Conservation (phyloP, 495 filamentous ascomycete genomes). For the Aspergillus biplanus region DNA sequence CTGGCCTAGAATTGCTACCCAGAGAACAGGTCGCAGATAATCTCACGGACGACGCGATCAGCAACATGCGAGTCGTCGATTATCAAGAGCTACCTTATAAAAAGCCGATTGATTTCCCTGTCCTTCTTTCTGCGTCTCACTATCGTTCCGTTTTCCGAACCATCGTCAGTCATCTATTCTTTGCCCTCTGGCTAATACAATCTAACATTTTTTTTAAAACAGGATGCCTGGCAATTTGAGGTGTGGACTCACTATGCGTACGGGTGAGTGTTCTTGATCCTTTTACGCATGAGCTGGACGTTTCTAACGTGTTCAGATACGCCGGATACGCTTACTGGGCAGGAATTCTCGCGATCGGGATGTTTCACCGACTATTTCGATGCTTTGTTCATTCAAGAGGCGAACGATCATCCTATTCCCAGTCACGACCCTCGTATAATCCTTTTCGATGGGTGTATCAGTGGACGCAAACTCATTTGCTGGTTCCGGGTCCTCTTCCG, state of each 20-base stretch:
- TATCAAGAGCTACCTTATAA: conserved; percentile 32
- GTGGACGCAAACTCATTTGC: conserved; percentile 39
- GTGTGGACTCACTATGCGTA: conserved; percentile 43
- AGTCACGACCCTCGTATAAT: background rate
- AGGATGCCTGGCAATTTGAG: conserved; percentile 43
- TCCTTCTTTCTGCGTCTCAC: conserved; percentile 37
- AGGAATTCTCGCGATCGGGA: conserved; percentile 31
- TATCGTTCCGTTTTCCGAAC: conserved; percentile 39
- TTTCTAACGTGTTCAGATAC: conserved; percentile 12
- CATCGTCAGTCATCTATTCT: conserved; percentile 28
- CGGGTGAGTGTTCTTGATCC: conserved; percentile 27
- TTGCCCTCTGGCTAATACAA: too few relatives aligned
- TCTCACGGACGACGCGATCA: conserved; percentile 41
- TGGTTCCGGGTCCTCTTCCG: conserved; percentile 37
- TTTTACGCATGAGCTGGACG: background rate
- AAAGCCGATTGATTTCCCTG: conserved; percentile 26
- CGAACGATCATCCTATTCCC: background rate
- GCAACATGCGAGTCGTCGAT: conserved; percentile 35
- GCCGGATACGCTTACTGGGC: conserved; percentile 43
- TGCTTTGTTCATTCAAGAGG: conserved; percentile 10
- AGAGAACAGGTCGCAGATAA: conserved; percentile 38
- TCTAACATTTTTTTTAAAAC: conserved; percentile 6
- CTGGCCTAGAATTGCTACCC: conserved; percentile 34
- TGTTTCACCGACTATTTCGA: conserved; percentile 27
- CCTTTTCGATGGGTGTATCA: conserved; percentile 19